These are phyloP conservation scores for Cutaneotrichosporon sp. DNA, from an alignment of 1,284 basidiomycete species.

Conservation along the genomic window DNA sequence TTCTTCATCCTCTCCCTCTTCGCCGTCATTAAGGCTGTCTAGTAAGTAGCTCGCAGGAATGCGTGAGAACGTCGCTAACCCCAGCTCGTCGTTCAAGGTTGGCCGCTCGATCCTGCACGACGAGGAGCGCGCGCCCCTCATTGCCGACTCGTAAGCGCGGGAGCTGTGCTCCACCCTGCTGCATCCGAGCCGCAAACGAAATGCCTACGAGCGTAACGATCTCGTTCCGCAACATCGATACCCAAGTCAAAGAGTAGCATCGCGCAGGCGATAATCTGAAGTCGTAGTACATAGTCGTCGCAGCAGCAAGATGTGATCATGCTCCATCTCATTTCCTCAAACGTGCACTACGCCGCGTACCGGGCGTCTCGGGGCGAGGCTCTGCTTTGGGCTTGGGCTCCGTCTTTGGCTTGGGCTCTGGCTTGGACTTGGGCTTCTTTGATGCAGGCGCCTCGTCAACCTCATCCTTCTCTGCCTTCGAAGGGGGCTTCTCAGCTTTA, in stretches of 20 bases:
- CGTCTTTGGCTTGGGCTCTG: conserved; percentile 11
- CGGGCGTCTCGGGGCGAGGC: background rate
- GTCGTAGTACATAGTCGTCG: background rate
- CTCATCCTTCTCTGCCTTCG: no score
- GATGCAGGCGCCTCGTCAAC: background rate
- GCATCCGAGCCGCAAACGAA: no score
- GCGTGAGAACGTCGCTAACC: conserved; percentile 1
- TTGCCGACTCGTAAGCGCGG: no score
- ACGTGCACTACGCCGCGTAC: conserved; percentile 14
- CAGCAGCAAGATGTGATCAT: background rate
- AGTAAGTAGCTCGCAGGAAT: conserved; percentile 26
- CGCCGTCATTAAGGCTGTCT: conserved; percentile 65
- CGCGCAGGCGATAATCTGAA: background rate
- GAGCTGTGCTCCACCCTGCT: no score
- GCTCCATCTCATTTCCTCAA: conserved; percentile 3
- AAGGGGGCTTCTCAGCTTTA: no score
- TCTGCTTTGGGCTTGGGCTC: conserved; percentile 17
- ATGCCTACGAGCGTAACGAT: background rate
- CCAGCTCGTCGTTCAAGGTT: conserved; percentile 40
- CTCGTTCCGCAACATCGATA: no score
- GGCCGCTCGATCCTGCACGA: conserved; percentile 60
- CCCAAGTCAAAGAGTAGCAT: background rate
- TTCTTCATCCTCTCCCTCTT: conserved; percentile 81
- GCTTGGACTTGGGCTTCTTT: conserved; percentile 5
- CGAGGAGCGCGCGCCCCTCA: conserved; percentile 77